These are phyloP conservation scores for Tulasnella sp. DNA, from an alignment of 768 basidiomycete species.

Conservation along the genomic window DNA sequence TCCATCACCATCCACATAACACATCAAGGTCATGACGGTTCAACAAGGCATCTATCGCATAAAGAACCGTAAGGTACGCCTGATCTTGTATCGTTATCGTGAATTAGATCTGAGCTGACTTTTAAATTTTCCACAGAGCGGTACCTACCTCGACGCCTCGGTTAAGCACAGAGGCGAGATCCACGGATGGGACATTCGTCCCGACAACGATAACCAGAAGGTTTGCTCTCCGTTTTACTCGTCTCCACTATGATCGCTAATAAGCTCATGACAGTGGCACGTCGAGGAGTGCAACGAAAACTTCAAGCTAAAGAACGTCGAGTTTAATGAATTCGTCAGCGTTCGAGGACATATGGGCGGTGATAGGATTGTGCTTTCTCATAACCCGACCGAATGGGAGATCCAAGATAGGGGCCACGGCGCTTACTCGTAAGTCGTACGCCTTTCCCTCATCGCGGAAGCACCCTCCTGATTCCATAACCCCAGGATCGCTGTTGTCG, in stretches of 20 bases:
- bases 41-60: not conserved
- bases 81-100: too few species aligned
- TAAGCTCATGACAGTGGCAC: not conserved
- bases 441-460: too few species aligned
- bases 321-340: not conserved
- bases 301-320: not conserved
- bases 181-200: constrained; percentile 9
- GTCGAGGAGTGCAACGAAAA: not conserved
- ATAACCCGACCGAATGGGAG: not conserved
- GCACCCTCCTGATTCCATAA: too few species aligned
- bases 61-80: not conserved
- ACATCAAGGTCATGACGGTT: not conserved
- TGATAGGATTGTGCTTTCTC: not conserved
- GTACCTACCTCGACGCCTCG: constrained; percentile 6
- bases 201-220: constrained; percentile 8
- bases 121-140: not conserved
- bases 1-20: too few species aligned
- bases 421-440: too few species aligned
- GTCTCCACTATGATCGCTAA: not conserved
- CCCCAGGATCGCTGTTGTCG: not conserved
- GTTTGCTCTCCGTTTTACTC: too few species aligned
- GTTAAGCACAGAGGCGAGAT: not conserved
- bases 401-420: not conserved
- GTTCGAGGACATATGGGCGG: not conserved
- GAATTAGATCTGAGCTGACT: too few species aligned